Percentiles rank a stretch among this genome's conserved stretches.
Conservation (phyloP, 192 early-diverging fungal genomes). For the Coemansia sp. region DNA sequence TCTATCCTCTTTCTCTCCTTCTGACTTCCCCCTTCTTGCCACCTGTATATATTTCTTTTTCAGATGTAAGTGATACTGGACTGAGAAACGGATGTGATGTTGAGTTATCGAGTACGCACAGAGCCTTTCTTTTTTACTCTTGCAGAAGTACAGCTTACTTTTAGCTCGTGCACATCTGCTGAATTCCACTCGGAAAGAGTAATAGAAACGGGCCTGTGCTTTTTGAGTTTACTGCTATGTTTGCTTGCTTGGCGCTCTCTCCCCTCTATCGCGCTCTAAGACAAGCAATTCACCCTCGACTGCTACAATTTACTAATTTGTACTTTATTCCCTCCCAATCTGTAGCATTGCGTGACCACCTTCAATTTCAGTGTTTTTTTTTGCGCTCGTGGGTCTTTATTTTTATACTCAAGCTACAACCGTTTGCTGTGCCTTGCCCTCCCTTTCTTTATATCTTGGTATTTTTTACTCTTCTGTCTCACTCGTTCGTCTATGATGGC, state of each 20-base stretch:
- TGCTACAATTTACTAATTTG: constrained; percentile 6
- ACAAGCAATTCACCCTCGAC: not conserved
- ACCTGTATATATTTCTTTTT: constrained; percentile 20
- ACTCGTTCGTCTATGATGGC: constrained; percentile 31
- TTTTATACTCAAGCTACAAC: constrained; percentile 1
- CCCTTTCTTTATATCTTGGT: constrained; percentile 5
- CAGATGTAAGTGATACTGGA: constrained; percentile 1
- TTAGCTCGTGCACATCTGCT: not conserved
- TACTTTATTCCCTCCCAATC: constrained; percentile 13
- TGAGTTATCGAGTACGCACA: not conserved
- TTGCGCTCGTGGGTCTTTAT: not conserved
- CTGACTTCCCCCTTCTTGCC: not conserved
- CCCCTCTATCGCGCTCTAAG: not conserved
- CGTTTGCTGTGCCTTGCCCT: not conserved
- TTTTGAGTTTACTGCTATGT: not conserved
- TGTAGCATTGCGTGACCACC: not conserved
- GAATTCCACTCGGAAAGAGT: not conserved
- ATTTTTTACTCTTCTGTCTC: constrained; percentile 3
- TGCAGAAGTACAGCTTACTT: not conserved
- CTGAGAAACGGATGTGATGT: not conserved
- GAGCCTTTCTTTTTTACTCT: not conserved
- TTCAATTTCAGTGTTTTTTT: not conserved
- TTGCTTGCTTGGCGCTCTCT: no score
- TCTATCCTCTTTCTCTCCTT: constrained; percentile 12
- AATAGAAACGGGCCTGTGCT: not conserved